Evolutionary conservation across 306 rosid genomes (phyloP), one percentile per base, ranked within the genome.

Genomic region (Vigna hirtella): DNA sequence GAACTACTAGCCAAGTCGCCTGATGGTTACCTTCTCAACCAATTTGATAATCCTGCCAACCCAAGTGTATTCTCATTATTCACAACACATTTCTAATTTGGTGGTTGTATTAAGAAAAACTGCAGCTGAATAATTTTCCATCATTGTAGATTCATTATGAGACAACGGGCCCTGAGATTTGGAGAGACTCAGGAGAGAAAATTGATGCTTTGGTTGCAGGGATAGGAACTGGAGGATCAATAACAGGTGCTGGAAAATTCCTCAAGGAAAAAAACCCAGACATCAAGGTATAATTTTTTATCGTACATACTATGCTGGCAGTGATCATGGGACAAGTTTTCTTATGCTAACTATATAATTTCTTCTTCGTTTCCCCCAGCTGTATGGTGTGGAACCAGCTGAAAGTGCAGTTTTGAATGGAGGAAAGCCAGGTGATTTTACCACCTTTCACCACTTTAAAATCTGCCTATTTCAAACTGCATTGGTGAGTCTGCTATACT

Each of bases 141-240:
- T 74, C 53, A 34, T 76, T 57, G 58, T 80, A 92, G 98, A 83
- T 82, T 83, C 97, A 94, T 86, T 94, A 92, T 24, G 97, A 92
- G 64, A 89, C 97, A 71, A 92, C 97, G 17, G 97, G 97, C 68
- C 94, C 92, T 6, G 97, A 94, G 88, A 89, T 90, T 74, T 92
- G 98, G 98, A 89, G 85, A 88, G 96, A 90, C 80, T 83, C 97
- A 0, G 88, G 74, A 83, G 95, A 81, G 70, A 88, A 85, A 87
- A 75, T 92, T 66, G 97, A 89, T 73, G 87, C 76, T 36, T 81
- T 94, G 49, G 93, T 90, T 55, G 81, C 97, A 6, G 97, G 93
- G 76, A 82, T 94, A 64, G 97, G 98, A 75, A 89, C 98, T 0
- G 97, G 93, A 38, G 98, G 97, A 12, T 88, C 97, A 16, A 22